These are phyloP conservation scores for Neopestalotiopsis clavispora DNA, from an alignment of 2,329 filamentous ascomycete genomes.

Conservation along the genomic window DNA sequence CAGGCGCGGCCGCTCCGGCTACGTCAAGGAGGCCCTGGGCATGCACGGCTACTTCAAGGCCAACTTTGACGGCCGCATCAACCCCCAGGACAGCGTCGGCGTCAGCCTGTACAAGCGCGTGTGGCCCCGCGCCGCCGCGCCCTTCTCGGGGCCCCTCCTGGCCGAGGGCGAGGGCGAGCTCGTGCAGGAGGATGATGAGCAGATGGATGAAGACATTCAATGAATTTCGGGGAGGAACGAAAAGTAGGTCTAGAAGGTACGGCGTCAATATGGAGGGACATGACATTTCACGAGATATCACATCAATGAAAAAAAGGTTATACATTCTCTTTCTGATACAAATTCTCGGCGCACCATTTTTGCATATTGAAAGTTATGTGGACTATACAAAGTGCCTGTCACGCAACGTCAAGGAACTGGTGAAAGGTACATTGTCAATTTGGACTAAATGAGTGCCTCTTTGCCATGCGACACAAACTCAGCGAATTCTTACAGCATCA, in stretches of 20 bases:
- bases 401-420: too few relatives aligned
- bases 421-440: too few relatives aligned
- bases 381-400: too few relatives aligned
- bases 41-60: conserved; percentile 99
- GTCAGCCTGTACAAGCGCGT: conserved; percentile 88
- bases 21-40: conserved; percentile 90
- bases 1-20: conserved; percentile 83
- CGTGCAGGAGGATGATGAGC: conserved; percentile 28
- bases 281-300: conserved; percentile 1
- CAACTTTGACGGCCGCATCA: conserved; percentile 94
- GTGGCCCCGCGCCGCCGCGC: conserved; percentile 73
- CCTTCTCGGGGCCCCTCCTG: conserved; percentile 49
- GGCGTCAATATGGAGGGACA: background rate
- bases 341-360: too few relatives aligned
- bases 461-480: too few relatives aligned
- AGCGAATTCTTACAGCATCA: too few relatives aligned
- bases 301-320: background rate
- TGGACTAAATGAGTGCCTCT: too few relatives aligned
- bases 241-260: background rate
- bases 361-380: too few relatives aligned
- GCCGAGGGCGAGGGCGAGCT: conserved; percentile 34
- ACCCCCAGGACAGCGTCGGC: conserved; percentile 91
- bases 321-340: background rate
- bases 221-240: conserved; percentile 14
- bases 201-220: conserved; percentile 47